Evolutionary conservation across 2,329 filamentous ascomycete genomes (phyloP).

Genomic region (Aspergillus sp.): DNA sequence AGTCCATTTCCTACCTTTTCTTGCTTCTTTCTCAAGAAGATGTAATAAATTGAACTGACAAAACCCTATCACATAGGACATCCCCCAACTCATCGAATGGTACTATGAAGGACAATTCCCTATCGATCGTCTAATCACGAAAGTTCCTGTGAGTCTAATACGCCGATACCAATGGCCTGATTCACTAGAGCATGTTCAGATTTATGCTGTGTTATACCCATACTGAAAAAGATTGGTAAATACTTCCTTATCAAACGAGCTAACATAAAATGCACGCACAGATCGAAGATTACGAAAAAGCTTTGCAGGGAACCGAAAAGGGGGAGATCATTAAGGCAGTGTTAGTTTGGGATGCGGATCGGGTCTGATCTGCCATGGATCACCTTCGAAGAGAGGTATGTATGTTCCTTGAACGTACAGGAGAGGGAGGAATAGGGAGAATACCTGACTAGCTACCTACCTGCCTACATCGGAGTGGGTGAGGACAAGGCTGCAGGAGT

Average conservation of each 20-base stretch:
- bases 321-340: background rate
- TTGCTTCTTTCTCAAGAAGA: background rate
- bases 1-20: background rate
- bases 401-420: background rate
- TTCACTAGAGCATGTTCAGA: too few species aligned
- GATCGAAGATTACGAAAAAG: background rate
- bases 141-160: background rate
- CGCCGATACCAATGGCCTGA: too few species aligned
- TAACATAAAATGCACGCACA: background rate
- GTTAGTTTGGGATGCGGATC: background rate
- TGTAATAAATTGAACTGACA: too few species aligned
- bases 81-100: slow-evolving; percentile 20
- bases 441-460: too few species aligned
- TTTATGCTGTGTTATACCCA: too few species aligned
- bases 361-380: background rate
- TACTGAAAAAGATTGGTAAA: too few species aligned
- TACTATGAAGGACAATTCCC: slow-evolving; percentile 19
- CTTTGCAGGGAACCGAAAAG: background rate
- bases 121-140: slow-evolving; percentile 12
- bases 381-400: too few species aligned
- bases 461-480: too few species aligned
- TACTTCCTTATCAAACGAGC: background rate
- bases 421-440: too few species aligned
- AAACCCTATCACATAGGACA: background rate
- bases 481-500: too few species aligned